Conservation (phyloP, 2,329 filamentous ascomycete genomes). For the Aspergillus clavatus region DNA sequence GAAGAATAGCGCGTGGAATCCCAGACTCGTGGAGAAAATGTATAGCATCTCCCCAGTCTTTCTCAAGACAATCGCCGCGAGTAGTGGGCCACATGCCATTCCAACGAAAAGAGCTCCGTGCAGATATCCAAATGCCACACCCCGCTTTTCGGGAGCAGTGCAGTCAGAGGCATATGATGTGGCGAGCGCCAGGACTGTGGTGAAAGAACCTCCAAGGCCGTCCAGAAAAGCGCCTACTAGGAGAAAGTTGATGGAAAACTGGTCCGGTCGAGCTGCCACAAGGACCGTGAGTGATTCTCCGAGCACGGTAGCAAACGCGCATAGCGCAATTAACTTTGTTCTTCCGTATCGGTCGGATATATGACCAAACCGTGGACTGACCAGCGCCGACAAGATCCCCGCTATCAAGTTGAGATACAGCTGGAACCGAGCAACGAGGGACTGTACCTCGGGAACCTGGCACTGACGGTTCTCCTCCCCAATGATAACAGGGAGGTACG, state of each 20-base stretch:
- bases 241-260: slow-evolving; percentile 71
- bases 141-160: slow-evolving; percentile 71
- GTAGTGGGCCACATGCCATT: slow-evolving; percentile 78
- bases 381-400: slow-evolving; percentile 73
- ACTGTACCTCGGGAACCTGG: slow-evolving; percentile 71
- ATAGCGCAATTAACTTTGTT: slow-evolving; percentile 65
- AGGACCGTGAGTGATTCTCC: slow-evolving; percentile 74
- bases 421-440: slow-evolving; percentile 70
- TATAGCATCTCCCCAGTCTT: slow-evolving; percentile 68
- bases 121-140: slow-evolving; percentile 81
- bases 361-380: slow-evolving; percentile 75
- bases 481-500: slow-evolving; percentile 60
- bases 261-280: slow-evolving; percentile 68
- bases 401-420: slow-evolving; percentile 69
- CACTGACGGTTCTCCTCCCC: slow-evolving; percentile 74
- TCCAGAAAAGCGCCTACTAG: slow-evolving; percentile 73
- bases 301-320: slow-evolving; percentile 68
- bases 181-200: slow-evolving; percentile 69
- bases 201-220: slow-evolving; percentile 84
- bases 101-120: slow-evolving; percentile 85
- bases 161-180: slow-evolving; percentile 90
- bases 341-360: slow-evolving; percentile 85
- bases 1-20: slow-evolving; percentile 69
- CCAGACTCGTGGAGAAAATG: slow-evolving; percentile 79
- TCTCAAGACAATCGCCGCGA: slow-evolving; percentile 75